Conservation (phyloP, 177 flowering plant species). For the Vitis hybrid region DNA sequence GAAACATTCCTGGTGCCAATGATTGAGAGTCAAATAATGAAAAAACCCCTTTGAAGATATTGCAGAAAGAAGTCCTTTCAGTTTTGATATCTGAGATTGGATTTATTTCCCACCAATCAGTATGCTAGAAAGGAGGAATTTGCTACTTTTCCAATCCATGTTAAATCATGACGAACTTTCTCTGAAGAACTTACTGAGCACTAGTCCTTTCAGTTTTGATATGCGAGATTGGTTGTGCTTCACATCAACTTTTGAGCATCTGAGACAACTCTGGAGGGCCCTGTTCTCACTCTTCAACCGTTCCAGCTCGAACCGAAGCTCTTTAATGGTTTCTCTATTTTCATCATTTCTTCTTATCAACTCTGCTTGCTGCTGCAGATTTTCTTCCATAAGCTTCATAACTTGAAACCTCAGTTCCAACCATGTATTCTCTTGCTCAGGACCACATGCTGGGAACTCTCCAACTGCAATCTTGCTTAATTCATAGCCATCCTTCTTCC, state of each 20-base stretch:
- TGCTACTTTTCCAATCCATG: neutral
- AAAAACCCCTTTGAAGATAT: too few species aligned
- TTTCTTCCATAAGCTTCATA: constrained; percentile 40
- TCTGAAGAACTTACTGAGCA: constrained; percentile 25
- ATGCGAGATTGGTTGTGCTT: constrained; percentile 22
- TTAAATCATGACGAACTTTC: constrained; percentile 16
- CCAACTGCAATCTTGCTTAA: neutral
- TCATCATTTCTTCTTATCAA: constrained; percentile 45
- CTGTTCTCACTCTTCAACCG: constrained; percentile 31
- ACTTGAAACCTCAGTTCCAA: constrained; percentile 25
- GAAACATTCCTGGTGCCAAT: neutral
- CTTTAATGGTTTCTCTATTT: constrained; percentile 42
- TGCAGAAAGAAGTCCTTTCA: neutral
- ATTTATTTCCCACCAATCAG: too few species aligned
- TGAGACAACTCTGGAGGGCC: constrained; percentile 26
- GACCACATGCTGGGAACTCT: constrained; percentile 6
- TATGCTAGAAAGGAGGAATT: too few species aligned
- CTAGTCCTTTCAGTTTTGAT: constrained; percentile 20
- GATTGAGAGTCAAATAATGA: too few species aligned
- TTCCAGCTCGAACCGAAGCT: constrained; percentile 28
- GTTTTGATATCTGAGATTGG: neutral
- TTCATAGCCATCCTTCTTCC: constrained; percentile 3
- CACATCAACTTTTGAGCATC: constrained; percentile 12
- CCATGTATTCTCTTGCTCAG: constrained; percentile 16
- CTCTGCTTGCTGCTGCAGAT: constrained; percentile 39